Evolutionary conservation across 345 rosid genomes (phyloP).

Genomic region (Turritis glabra): DNA sequence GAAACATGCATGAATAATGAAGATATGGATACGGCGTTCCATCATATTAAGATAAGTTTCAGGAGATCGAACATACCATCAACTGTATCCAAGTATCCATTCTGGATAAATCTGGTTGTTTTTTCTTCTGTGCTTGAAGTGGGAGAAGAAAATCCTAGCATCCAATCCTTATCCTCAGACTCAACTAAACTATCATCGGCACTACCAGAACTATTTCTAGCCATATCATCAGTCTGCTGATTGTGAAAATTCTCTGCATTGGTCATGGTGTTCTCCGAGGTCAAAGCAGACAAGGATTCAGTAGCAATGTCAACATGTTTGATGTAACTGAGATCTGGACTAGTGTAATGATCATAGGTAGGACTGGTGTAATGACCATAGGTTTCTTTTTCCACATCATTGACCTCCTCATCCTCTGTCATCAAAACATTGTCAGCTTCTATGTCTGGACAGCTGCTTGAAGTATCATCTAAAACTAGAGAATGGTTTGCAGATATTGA

Average conservation of each 20-base stretch:
- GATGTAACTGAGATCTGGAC: conserved; percentile 27
- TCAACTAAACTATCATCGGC: conserved; percentile 16
- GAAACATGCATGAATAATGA: conserved; percentile 6
- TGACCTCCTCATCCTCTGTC: conserved; percentile 34
- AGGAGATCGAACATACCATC: conserved; percentile 51
- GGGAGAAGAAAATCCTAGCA: conserved; percentile 30
- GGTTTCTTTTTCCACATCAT: conserved; percentile 21
- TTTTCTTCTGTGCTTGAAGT: conserved; percentile 55
- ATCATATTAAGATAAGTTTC: background rate
- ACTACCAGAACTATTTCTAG: conserved; percentile 30
- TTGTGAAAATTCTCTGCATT: conserved; percentile 30
- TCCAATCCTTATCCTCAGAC: conserved; percentile 27
- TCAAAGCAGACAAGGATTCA: conserved; percentile 31
- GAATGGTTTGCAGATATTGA: conserved; percentile 4
- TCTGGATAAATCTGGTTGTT: conserved; percentile 62
- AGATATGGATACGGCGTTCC: background rate
- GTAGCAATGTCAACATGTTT: conserved; percentile 20
- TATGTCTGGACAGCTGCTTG: conserved; percentile 31
- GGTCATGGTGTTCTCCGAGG: conserved; percentile 19
- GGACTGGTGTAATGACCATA: conserved; percentile 28
- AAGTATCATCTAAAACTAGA: conserved; percentile 24
- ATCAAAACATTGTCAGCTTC: conserved; percentile 16
- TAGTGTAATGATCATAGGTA: conserved; percentile 22
- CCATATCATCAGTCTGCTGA: conserved; percentile 27
- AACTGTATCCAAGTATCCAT: conserved; percentile 62